Conservation (phyloP, 768 basidiomycete species). For the Auriculariales sp. region DNA sequence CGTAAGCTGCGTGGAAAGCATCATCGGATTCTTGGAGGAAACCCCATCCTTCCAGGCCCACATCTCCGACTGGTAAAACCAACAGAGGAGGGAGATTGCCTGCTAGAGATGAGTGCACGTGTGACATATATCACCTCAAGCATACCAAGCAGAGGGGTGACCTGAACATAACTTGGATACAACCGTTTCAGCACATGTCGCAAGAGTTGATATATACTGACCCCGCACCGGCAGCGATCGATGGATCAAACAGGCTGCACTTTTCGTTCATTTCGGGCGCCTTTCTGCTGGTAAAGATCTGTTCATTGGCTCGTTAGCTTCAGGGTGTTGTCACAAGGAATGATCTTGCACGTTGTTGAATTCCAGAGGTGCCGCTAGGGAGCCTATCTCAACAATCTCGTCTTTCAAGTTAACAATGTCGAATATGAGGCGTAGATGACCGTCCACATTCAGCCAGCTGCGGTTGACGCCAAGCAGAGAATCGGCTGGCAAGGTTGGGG, state of each 20-base stretch:
- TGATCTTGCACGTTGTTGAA: slow-evolving; percentile 37
- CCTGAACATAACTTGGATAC: slow-evolving; percentile 38
- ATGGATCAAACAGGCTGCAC: slow-evolving; percentile 42
- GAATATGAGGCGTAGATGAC: slow-evolving; percentile 31
- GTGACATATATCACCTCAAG: too few relatives aligned
- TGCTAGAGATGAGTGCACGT: too few relatives aligned
- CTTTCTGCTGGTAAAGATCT: slow-evolving; percentile 42
- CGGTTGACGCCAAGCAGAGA: slow-evolving; percentile 36
- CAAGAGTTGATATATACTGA: too few relatives aligned
- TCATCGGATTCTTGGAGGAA: slow-evolving; percentile 40
- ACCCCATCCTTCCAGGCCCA: slow-evolving; percentile 41
- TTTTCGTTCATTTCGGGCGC: slow-evolving; percentile 34
- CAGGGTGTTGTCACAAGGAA: too few relatives aligned
- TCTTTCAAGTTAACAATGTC: slow-evolving; percentile 33
- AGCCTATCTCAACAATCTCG: slow-evolving; percentile 35
- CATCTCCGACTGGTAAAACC: slow-evolving; percentile 26
- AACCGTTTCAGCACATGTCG: too few relatives aligned
- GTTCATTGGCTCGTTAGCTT: not conserved
- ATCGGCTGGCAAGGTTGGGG: slow-evolving; percentile 30
- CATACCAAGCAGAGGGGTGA: slow-evolving; percentile 37
- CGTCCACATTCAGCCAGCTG: slow-evolving; percentile 30
- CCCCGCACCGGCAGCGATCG: slow-evolving; percentile 41
- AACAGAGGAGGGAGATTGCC: slow-evolving; percentile 33
- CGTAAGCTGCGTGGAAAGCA: too few relatives aligned
- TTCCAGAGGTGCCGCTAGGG: slow-evolving; percentile 36